Evolutionary conservation across 768 basidiomycete species (phyloP), one percentile per base, ranked within the genome.

Genomic region (Rubroboletus pulcherrimus): DNA sequence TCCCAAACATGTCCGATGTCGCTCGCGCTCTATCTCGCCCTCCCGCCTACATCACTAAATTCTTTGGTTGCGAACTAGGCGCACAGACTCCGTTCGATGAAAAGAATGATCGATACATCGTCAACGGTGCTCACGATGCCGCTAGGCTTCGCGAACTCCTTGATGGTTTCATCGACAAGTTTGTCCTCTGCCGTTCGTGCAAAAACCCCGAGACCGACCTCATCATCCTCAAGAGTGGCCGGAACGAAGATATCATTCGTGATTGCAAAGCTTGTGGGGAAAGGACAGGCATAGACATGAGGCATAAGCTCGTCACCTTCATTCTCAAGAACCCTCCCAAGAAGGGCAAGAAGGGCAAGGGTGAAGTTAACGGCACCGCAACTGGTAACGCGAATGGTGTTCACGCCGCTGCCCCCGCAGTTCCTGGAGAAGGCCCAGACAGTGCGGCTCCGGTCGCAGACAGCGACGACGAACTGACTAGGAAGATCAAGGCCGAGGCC

Each of bases 161-260:
- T 64, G 96, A 98, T 72, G 82, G 73, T 46, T 99, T 98, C 81
- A 99, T 99, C 77, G 93, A 96, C 65, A 98, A 98, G 75, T 99
- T 97, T 63, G 93, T 99, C 42, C 86, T 99, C 15, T 99, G 97
- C 77, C 87, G 86, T 56, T 84, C 90, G 10, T 99, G 97, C 89
- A 98, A 98, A 78, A 99, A 99, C 71, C 97, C 97, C 11, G 97
- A 99, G 76, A 99, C 97, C 33, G 95, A 98, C 66, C 84, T 98
- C 43, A 74, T 93, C 76, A 83, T 99, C 70, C 84, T 93, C 71
- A 95, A 92, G 74, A 75, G 68, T 54, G 93, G 94, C 48, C 75
- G 82, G 30, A 78, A 74, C 54, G 97, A 98, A 65, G 84, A 89
- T 62, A 93, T 98, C 69, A 84, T 89, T 61, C 85, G 95, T 57